A percentile compares a stretch with the other conserved stretches of the same genome.
phyloP scores from a whole-genome alignment of 1,284 basidiomycete genomes.

The Gomphus bonarii region DNA sequence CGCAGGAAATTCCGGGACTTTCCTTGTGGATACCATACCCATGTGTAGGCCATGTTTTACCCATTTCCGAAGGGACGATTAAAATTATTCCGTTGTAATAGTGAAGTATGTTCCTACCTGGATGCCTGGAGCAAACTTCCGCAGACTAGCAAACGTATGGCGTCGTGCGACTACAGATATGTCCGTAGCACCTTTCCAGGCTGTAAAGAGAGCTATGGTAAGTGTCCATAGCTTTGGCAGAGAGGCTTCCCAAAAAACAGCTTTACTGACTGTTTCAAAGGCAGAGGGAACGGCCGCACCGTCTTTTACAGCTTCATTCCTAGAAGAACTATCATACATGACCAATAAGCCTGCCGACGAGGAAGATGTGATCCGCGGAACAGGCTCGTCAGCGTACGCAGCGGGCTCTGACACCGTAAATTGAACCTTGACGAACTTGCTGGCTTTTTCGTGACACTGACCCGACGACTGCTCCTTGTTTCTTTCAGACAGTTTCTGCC shows the following conservation, averaged over 20 bases:
- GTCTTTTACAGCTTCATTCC: slow-evolving; percentile 19
- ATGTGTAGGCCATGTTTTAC: slow-evolving; percentile 15
- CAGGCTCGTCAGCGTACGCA: slow-evolving; percentile 21
- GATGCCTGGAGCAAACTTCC: slow-evolving; percentile 28
- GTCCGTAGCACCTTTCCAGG: slow-evolving; percentile 20
- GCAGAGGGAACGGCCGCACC: slow-evolving; percentile 19
- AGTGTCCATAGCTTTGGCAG: neutral
- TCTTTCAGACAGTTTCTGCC: slow-evolving; percentile 31
- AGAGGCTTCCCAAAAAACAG: neutral
- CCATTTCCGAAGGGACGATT: neutral
- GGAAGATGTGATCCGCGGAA: slow-evolving; percentile 20
- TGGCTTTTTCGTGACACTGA: neutral
- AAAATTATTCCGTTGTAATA: slow-evolving; percentile 8
- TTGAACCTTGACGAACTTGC: neutral
- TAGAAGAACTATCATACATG: slow-evolving; percentile 14
- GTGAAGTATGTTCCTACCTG: slow-evolving; percentile 26
- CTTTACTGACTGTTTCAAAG: slow-evolving; percentile 13
- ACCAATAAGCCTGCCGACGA: slow-evolving; percentile 16
- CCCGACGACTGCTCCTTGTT: no score
- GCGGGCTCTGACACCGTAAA: slow-evolving; percentile 16
- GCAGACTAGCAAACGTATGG: slow-evolving; percentile 19
- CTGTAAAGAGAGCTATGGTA: slow-evolving; percentile 21
- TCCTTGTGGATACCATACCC: slow-evolving; percentile 26
- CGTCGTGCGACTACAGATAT: slow-evolving; percentile 15
- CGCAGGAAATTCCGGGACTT: slow-evolving; percentile 21